Evolutionary conservation across 2,329 filamentous ascomycete species (phyloP), one percentile per base, ranked within the genome.

Genomic region (Stenocarpella maydis): DNA sequence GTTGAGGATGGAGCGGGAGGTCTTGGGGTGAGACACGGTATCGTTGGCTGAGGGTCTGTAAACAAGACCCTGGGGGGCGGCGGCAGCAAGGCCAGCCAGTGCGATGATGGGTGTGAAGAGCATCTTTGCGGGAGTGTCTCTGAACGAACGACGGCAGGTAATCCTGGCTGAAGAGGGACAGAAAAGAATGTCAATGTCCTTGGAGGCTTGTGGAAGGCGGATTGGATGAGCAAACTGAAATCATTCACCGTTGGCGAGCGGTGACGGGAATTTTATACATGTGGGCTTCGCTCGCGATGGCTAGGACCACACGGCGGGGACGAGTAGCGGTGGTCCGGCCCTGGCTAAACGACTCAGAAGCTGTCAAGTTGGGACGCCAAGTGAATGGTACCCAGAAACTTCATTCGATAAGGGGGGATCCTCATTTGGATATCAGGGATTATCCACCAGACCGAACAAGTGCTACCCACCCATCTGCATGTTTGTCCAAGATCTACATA

Each of bases 41-140:
- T 54, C 55, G 12, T 47, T 60, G 65, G 26, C 21, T 43, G 12
- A 15, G 63, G 19, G 45, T 19, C 52, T 66, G 37, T 31, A 26
- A 12, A 63, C 58, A 9, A 63, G 43, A 26, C 58, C 58, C 28
- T 47, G 37, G 28, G 67, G 67, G 4, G 67, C 58, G 15, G 67
- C 67, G 31, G 67, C 60, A 21, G 60, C 67, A 14, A 69, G 60
- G 60, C 60, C 60, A 21, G 67, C 67, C 9, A 69, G 49, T n/a
- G 61, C 60, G 49, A 69, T 19, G 26, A 58, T 26, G 43, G 60
- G 37, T 39, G 60, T 41, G 50, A 69, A 43, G n/a, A 50, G 61
- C 67, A 69, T 68, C 28, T 45, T 68, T 53, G 47, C 43, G 41
- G n/a, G 52, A 67, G 43, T 28, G 65, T 50, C 34, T 3, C 2